phyloP scores from a whole-genome alignment of 495 filamentous ascomycete species.

The Aspergillus ellipticus region DNA sequence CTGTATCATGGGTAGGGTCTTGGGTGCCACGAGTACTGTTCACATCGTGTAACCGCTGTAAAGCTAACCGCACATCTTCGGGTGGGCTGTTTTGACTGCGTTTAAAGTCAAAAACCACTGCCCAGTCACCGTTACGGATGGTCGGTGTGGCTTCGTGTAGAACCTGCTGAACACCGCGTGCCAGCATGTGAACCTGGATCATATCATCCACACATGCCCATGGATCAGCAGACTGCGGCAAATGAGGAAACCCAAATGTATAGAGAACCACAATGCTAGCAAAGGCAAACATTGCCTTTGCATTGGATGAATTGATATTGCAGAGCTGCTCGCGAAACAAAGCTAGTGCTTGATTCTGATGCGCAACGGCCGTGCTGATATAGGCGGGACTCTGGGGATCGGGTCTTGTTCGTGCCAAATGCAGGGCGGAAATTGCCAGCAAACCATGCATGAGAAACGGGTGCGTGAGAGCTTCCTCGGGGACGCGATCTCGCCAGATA shows the following conservation, averaged over 20 bases:
- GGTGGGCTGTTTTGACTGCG: conserved; percentile 19
- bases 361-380: conserved; percentile 40
- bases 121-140: conserved; percentile 27
- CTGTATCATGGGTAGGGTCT: conserved; percentile 29
- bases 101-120: conserved; percentile 28
- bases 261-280: conserved; percentile 48
- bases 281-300: conserved; percentile 51
- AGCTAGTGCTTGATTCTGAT: conserved; percentile 45
- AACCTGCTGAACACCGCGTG: conserved; percentile 44
- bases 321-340: conserved; percentile 41
- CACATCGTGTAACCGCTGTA: conserved; percentile 27
- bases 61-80: conserved; percentile 16
- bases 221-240: conserved; percentile 32
- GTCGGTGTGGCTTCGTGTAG: conserved; percentile 27
- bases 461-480: conserved; percentile 44
- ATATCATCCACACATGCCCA: conserved; percentile 38
- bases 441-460: conserved; percentile 53
- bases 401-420: conserved; percentile 35
- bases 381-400: conserved; percentile 25
- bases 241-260: conserved; percentile 45
- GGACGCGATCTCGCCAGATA: conserved; percentile 43
- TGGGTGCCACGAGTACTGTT: conserved; percentile 25
- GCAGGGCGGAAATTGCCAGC: conserved; percentile 45
- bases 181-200: conserved; percentile 40
- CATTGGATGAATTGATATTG: conserved; percentile 41